A percentile compares a stretch with the other conserved stretches of the same genome.
Evolutionary conservation across 805 yeast species (phyloP).

Genomic region (Candida hungchunana): DNA sequence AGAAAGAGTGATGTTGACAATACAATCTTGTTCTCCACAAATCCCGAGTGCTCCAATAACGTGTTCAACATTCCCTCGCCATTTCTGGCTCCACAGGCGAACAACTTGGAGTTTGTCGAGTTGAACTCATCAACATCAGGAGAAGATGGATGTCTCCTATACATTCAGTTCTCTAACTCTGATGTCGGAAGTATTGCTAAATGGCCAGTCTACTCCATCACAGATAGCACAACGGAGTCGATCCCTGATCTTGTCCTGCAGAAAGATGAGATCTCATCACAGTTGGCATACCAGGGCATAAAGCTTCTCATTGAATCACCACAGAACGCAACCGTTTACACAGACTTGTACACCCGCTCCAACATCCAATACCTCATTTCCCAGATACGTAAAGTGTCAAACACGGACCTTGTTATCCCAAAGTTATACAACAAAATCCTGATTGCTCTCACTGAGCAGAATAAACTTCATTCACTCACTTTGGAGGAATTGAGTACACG

Average conservation of each 20-base stretch:
- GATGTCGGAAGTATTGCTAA: constrained; percentile 9
- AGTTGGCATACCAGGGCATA: constrained; percentile 21
- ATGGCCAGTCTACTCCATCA: constrained; percentile 22
- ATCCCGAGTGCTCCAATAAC: constrained; percentile 18
- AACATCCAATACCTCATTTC: constrained; percentile 20
- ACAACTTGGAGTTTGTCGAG: constrained; percentile 27
- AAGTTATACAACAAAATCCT: constrained; percentile 17
- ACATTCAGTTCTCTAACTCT: constrained; percentile 21
- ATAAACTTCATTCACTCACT: constrained; percentile 19
- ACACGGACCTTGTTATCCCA: constrained; percentile 17
- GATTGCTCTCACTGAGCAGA: constrained; percentile 16
- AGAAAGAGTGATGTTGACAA: constrained; percentile 5
- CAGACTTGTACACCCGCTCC: constrained; percentile 23
- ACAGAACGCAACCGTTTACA: constrained; percentile 25
- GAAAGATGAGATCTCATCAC: constrained; percentile 26
- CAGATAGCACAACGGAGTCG: constrained; percentile 11
- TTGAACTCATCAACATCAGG: constrained; percentile 8
- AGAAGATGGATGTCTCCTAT: constrained; percentile 29
- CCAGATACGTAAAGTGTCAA: constrained; percentile 12
- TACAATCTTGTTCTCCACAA: constrained; percentile 22
- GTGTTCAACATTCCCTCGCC: constrained; percentile 29
- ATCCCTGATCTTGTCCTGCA: constrained; percentile 13
- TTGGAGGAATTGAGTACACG: constrained; percentile 16
- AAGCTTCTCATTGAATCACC: constrained; percentile 27
- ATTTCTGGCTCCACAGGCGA: constrained; percentile 8